Percentiles rank a stretch among this genome's conserved stretches.
Conservation (phyloP, 2,329 filamentous ascomycete species). For the Trichoderma koningiopsis region DNA sequence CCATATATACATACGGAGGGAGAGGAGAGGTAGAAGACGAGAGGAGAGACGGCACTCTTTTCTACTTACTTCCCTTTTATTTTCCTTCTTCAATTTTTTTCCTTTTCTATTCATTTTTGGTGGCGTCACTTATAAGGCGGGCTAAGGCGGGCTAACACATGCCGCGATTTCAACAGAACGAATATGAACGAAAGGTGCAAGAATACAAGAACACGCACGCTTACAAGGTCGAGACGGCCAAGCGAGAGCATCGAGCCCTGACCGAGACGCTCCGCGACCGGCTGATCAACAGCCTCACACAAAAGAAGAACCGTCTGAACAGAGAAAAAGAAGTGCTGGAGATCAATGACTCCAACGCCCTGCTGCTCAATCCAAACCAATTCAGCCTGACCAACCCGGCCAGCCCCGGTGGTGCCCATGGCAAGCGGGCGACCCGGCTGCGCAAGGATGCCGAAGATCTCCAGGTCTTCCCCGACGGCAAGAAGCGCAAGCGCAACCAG, state of each 20-base stretch:
- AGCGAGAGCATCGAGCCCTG: conserved; percentile 61
- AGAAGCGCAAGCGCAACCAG: conserved; percentile 64
- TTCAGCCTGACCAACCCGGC: conserved; percentile 66
- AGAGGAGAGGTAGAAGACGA: not conserved
- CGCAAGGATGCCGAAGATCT: conserved; percentile 64
- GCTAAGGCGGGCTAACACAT: conserved; percentile 7
- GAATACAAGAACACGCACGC: conserved; percentile 61
- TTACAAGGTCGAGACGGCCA: conserved; percentile 65
- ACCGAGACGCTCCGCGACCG: conserved; percentile 64
- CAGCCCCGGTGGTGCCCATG: conserved; percentile 64
- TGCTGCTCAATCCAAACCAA: conserved; percentile 68
- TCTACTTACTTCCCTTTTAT: not conserved
- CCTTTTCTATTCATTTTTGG: not conserved
- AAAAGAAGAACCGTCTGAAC: conserved; percentile 65
- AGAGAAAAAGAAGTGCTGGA: conserved; percentile 70
- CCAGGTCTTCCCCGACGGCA: conserved; percentile 55
- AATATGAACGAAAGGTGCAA: conserved; percentile 63
- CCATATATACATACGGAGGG: not conserved
- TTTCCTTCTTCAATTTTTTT: too few species aligned
- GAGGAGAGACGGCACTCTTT: not conserved
- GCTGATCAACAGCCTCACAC: conserved; percentile 65
- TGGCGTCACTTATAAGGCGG: conserved; percentile 11
- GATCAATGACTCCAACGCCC: conserved; percentile 65
- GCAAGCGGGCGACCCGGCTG: conserved; percentile 64
- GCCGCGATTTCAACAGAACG: conserved; percentile 47